These are phyloP conservation scores for Cubamyces sp. DNA, from an alignment of 768 basidiomycete genomes.

Conservation along the genomic window DNA sequence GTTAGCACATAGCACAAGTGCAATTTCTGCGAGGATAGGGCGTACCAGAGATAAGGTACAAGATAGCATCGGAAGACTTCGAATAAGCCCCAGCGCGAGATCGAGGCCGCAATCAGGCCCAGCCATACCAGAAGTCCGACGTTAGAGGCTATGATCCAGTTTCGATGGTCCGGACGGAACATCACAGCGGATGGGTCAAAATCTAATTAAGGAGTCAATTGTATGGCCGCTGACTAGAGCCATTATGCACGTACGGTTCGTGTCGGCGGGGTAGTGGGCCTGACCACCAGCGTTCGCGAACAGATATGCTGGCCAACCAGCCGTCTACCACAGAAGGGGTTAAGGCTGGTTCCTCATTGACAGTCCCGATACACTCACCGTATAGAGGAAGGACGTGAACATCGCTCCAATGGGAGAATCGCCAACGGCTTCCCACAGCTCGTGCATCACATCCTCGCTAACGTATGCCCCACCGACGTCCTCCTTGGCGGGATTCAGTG, in stretches of 20 bases:
- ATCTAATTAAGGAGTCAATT: conserved; percentile 45
- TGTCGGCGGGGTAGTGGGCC: conserved; percentile 70
- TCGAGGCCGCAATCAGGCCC: conserved; percentile 54
- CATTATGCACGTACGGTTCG: conserved; percentile 65
- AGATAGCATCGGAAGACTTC: conserved; percentile 79
- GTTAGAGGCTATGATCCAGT: conserved; percentile 79
- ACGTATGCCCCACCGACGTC: conserved; percentile 66
- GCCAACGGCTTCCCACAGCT: conserved; percentile 83
- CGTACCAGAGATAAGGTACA: conserved; percentile 83
- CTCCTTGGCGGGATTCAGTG: conserved; percentile 67
- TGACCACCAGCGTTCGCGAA: conserved; percentile 86
- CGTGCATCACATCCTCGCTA: conserved; percentile 64
- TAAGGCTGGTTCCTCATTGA: not conserved
- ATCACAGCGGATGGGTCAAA: conserved; percentile 78
- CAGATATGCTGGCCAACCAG: conserved; percentile 88
- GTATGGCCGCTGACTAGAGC: too few relatives aligned
- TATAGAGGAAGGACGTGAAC: conserved; percentile 54
- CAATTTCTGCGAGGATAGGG: not conserved
- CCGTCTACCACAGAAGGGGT: conserved; percentile 48
- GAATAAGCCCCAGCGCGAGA: conserved; percentile 63
- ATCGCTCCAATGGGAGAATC: conserved; percentile 84
- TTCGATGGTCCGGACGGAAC: conserved; percentile 78
- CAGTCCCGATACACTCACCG: conserved; percentile 46
- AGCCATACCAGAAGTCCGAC: conserved; percentile 80
- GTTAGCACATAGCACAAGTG: not conserved